These are phyloP conservation scores for Lepidium africanum DNA, from an alignment of 345 rosid genomes.

Conservation along the genomic window DNA sequence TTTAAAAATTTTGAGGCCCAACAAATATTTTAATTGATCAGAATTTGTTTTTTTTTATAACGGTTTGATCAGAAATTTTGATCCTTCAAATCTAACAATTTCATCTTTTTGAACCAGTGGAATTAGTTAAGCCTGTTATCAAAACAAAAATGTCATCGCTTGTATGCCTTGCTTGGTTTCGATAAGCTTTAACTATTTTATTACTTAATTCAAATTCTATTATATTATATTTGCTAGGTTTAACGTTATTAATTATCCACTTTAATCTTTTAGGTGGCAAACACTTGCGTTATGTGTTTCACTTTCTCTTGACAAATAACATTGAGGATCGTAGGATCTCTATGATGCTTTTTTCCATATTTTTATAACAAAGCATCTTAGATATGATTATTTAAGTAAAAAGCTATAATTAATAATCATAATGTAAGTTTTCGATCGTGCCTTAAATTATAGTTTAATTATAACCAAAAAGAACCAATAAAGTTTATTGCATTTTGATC, in stretches of 20 bases:
- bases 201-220: neutral
- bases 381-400: conserved; percentile 2
- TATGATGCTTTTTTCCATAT: neutral
- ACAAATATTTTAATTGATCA: no score
- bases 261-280: conserved; percentile 3
- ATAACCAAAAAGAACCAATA: neutral
- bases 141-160: neutral
- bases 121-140: no score
- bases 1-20: no score
- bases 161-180: neutral
- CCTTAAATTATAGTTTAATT: neutral
- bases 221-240: neutral
- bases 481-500: neutral
- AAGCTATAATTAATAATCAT: conserved; percentile 6
- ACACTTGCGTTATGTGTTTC: conserved; percentile 21
- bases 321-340: conserved; percentile 6
- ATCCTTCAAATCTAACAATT: no score
- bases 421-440: neutral
- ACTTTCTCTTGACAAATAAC: conserved; percentile 16
- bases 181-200: neutral
- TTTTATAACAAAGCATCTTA: neutral
- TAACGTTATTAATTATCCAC: neutral
- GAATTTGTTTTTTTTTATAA: no score
- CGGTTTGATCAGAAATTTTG: no score
- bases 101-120: no score